Evolutionary conservation across 192 early-diverging fungal species (phyloP), one percentile per base, ranked within the genome.

Genomic region (Oehlia diaphana): DNA sequence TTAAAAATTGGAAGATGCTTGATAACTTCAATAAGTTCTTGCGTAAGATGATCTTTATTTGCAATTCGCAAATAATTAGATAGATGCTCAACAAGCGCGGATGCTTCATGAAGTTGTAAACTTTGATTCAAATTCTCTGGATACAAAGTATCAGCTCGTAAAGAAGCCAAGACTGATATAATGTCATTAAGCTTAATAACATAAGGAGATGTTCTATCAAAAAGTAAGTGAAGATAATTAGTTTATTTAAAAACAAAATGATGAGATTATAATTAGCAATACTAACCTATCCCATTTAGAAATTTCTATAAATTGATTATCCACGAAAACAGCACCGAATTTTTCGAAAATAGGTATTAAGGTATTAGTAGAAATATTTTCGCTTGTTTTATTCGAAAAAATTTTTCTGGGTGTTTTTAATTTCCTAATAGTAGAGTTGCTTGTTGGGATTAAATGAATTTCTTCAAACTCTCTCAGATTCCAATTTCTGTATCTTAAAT

Each of bases 1-100:
- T 26, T 53, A 72, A 50, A 72, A 13, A 72, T 72, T 19, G 71
- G 71, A 16, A 72, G 71, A 72, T 72, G 12, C 28, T 72, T 72
- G 14, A 72, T 50, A 9, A 72, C 42, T 49, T 72, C 42, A 50
- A 72, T 70, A 2, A 26, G 7, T 16, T 42, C 16, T 19, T 14
- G 16, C 6, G 19, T 6, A n/a, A 14, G 7, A 4, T 39, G 2
- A 42, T 39, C 35, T 10, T n/a, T 44, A 9, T 39, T 42, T 26
- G 35, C 19, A 42, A n/a, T 9, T n/a, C 21, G 35, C 21, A 42
- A 70, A 9, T 70, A n/a, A 70, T 10, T n/a, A 70, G 35, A 70
- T n/a, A 70, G 23, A 70, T 70, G n/a, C 2, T 70, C 68, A 44
- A 70, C n/a, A 19, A 70, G n/a, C 3, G 33, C n/a, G 7, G 2